Evolutionary conservation across 257 asterid genomes (phyloP).

Genomic region (Dorcoceras hygrometricum): DNA sequence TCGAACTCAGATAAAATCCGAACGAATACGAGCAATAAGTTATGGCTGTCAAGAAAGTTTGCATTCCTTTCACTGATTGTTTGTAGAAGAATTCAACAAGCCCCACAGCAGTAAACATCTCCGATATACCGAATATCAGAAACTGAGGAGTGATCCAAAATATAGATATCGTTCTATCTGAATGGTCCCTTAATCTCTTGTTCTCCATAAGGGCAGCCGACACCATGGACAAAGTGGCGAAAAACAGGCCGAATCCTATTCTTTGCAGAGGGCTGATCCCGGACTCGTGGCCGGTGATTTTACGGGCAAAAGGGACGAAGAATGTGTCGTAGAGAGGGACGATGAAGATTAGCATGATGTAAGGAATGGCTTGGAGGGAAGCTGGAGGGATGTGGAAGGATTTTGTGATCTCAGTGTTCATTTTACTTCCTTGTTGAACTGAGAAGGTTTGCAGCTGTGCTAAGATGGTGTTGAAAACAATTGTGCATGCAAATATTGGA

Average conservation of each 20-base stretch:
- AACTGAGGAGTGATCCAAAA: conserved; percentile 91
- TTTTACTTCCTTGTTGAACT: conserved; percentile 84
- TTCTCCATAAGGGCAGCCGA: conserved; percentile 74
- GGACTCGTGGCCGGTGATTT: conserved; percentile 56
- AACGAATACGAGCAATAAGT: conserved; percentile 89
- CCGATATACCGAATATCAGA: conserved; percentile 75
- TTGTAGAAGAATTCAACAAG: conserved; percentile 83
- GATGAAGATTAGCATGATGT: conserved; percentile 63
- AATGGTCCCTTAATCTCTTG: conserved; percentile 44
- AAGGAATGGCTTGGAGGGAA: conserved; percentile 93
- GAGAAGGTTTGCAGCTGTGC: conserved; percentile 96
- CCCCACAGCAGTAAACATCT: conserved; percentile 96
- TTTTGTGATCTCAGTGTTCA: conserved; percentile 62
- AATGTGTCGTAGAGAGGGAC: conserved; percentile 78
- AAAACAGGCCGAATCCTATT: conserved; percentile 70
- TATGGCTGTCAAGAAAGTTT: conserved; percentile 64
- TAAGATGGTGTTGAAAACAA: conserved; percentile 79
- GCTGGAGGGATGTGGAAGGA: conserved; percentile 89
- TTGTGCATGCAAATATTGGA: conserved; percentile 91
- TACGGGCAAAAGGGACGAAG: conserved; percentile 76
- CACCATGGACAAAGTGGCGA: conserved; percentile 80
- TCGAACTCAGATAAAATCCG: conserved; percentile 76
- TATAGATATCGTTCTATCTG: conserved; percentile 36
- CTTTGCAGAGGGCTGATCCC: conserved; percentile 72
- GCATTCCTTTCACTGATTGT: conserved; percentile 68